A percentile compares a stretch with the other conserved stretches of the same genome.
phyloP scores from a whole-genome alignment of 1,139 yeast genomes.

The Ogataea hybrid region DNA sequence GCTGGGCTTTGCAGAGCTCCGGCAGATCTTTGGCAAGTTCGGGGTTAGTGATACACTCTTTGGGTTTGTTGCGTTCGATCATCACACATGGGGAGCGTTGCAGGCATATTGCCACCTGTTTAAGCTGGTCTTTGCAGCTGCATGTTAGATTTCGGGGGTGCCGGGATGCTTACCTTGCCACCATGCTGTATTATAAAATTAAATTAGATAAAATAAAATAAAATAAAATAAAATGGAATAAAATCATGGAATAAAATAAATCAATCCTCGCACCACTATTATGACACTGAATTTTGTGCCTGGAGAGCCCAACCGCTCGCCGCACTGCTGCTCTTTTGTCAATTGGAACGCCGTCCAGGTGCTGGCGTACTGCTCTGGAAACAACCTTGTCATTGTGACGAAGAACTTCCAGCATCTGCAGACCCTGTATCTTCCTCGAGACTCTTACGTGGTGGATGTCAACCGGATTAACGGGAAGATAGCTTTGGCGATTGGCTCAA shows the following conservation, averaged over 20 bases:
- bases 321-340: constrained; percentile 57
- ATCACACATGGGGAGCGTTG: constrained; percentile 97
- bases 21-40: constrained; percentile 75
- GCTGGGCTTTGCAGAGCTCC: constrained; percentile 81
- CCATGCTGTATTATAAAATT: constrained; percentile 17
- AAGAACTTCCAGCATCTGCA: constrained; percentile 58
- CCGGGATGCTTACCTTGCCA: constrained; percentile 28
- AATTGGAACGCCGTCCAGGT: constrained; percentile 69
- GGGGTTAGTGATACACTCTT: constrained; percentile 81
- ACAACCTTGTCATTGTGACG: constrained; percentile 68
- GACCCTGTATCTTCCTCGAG: constrained; percentile 68
- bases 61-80: constrained; percentile 85
- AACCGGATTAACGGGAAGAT: constrained; percentile 57
- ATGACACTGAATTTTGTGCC: constrained; percentile 77
- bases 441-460: constrained; percentile 65
- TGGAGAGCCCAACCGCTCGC: constrained; percentile 71
- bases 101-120: constrained; percentile 89
- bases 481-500: constrained; percentile 42
- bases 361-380: constrained; percentile 82
- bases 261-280: constrained; percentile 6
- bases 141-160: neutral
- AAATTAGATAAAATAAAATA: too few species aligned
- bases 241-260: neutral
- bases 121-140: constrained; percentile 91
- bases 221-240: too few species aligned